These are phyloP conservation scores for Limonium bicolor DNA, from an alignment of 148 eudicot species.

Conservation along the genomic window DNA sequence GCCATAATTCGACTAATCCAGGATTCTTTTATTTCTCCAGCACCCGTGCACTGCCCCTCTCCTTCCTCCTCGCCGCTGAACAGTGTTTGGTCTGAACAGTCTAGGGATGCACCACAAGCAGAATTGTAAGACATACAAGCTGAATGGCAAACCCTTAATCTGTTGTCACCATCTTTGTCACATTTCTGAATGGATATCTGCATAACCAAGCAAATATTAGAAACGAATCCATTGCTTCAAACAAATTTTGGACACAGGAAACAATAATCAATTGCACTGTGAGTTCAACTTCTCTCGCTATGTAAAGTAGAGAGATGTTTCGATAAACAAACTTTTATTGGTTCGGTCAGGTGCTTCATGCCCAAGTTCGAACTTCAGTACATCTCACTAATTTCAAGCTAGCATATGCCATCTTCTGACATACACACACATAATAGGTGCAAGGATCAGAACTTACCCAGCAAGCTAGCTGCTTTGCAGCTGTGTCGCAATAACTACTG, in stretches of 20 bases:
- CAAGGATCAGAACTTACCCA: conserved; percentile 51
- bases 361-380: too few relatives aligned
- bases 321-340: too few relatives aligned
- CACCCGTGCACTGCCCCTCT: conserved; percentile 77
- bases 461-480: conserved; percentile 93
- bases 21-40: conserved; percentile 41
- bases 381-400: too few relatives aligned
- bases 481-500: conserved; percentile 64
- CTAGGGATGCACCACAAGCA: conserved; percentile 90
- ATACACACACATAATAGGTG: too few relatives aligned
- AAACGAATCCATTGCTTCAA: too few relatives aligned
- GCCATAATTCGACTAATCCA: conserved; percentile 39
- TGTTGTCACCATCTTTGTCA: conserved; percentile 81
- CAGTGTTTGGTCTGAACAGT: conserved; percentile 95
- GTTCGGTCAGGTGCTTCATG: too few relatives aligned
- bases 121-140: conserved; percentile 87
- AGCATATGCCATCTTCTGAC: too few relatives aligned
- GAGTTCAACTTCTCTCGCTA: too few relatives aligned
- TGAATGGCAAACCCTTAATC: conserved; percentile 86
- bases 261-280: too few relatives aligned
- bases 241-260: too few relatives aligned
- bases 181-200: conserved; percentile 96
- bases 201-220: conserved; percentile 1
- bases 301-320: too few relatives aligned
- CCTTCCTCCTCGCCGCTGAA: conserved; percentile 63